These are phyloP conservation scores for Chamaenerion angustifolium DNA, from an alignment of 345 rosid genomes.

Conservation along the genomic window DNA sequence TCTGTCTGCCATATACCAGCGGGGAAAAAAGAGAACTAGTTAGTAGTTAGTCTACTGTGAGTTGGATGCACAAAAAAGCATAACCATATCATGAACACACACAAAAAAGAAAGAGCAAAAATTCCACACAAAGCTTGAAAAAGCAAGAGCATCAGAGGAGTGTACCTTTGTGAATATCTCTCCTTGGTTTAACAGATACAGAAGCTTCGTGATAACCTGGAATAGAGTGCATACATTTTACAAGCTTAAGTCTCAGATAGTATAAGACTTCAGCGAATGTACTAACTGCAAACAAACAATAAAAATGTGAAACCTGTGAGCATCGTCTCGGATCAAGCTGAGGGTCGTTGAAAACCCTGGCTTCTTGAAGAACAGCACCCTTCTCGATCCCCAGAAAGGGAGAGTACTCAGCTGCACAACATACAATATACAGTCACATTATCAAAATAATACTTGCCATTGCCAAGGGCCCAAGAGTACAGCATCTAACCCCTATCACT, in stretches of 20 bases:
- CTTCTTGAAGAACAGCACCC: constrained; percentile 97
- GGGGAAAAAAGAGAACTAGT: no score
- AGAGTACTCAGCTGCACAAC: constrained; percentile 62
- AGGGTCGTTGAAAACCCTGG: constrained; percentile 91
- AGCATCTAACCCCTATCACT: no score
- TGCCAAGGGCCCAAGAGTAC: no score
- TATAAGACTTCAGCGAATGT: no score
- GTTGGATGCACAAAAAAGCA: no score
- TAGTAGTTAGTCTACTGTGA: no score
- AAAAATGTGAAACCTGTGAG: constrained; percentile 54
- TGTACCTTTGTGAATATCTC: constrained; percentile 76
- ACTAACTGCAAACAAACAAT: neutral
- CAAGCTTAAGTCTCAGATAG: neutral
- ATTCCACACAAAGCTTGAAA: no score
- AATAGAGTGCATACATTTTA: neutral
- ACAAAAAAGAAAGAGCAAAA: neutral
- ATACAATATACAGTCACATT: neutral
- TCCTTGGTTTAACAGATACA: constrained; percentile 90
- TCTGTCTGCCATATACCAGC: no score
- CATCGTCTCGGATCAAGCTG: constrained; percentile 95
- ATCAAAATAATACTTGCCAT: neutral
- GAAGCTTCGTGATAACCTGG: constrained; percentile 92
- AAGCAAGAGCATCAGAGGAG: neutral
- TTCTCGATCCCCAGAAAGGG: constrained; percentile 94
- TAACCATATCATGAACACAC: neutral